Base-by-base conservation (phyloP, 129 eudicot genomes). In the Cynara cardunculus region DNA sequence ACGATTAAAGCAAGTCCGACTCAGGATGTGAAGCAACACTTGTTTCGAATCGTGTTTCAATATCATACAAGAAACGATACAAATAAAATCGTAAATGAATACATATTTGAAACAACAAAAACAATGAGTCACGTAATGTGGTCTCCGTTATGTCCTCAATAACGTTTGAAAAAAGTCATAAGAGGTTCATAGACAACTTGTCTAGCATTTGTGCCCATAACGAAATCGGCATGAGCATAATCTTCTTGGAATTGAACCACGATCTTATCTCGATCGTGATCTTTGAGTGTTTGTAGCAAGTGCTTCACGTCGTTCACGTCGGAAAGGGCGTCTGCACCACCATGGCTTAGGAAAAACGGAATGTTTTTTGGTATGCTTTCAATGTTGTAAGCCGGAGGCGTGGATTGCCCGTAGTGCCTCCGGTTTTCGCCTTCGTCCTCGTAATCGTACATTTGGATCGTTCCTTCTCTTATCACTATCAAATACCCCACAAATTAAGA, bases 391-490 rank as follows among this genome's bases (percentile, higher is more conserved):
- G 67, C 49, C 0, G 97, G 97, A 31, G 97, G 97, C 1, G 85
- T 86, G 1, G 92, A 18, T 56, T 88, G 88, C 49, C 96, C 93
- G 13, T 93, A 90, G 18, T 84, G 92, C 65, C 81, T 67, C 66
- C 61, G 69, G 86, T 93, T 93, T 76, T 80, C 76, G 14, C 83
- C 88, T 28, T 25, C 85, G 7, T 82, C 78, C 4, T 75, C 75
- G 53, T 93, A 90, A 76, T 93, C 94, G 64, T 90, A 90, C 92
- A 80, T 93, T 24, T 46, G 77, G 16, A 93, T 81, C 0, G 78
- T 86, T 34, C 97, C 97, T 19, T 80, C 86, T 85, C 97, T 83
- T 35, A 90, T 85, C 95, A 87, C 95, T 92, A 73, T 39, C 7
- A 59, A n/a, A 81, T 34, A 30, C 31, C 81, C 35, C 44, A 56